Conservation (phyloP, 2,329 filamentous ascomycete genomes). For the Ceratocystis papillata region DNA sequence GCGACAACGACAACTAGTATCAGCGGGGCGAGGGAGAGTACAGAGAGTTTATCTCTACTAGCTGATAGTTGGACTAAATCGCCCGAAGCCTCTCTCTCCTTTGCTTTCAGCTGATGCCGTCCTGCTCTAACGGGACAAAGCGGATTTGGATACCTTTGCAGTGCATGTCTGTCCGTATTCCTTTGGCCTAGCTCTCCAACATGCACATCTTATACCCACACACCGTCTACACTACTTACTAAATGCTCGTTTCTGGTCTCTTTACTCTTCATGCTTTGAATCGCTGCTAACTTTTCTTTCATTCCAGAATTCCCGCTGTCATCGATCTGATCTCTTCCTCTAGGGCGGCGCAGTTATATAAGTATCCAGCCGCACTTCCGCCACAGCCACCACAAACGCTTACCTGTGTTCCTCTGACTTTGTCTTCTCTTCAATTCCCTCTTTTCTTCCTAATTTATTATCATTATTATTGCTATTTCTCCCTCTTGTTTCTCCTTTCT, state of each 20-base stretch:
- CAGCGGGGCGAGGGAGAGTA: background rate
- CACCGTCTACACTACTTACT: background rate
- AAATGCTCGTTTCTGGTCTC: background rate
- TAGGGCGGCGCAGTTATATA: background rate
- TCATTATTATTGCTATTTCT: background rate
- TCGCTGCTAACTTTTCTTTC: background rate
- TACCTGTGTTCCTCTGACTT: background rate
- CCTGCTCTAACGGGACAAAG: background rate
- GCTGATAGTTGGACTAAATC: background rate
- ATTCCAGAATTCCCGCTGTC: background rate
- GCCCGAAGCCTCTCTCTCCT: background rate
- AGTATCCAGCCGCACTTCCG: slow-evolving; percentile 1
- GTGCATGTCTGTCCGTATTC: background rate
- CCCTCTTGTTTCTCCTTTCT: slow-evolving; percentile 10
- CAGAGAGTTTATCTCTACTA: background rate
- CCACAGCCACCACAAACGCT: background rate
- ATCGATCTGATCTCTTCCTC: background rate
- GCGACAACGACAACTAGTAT: too few species aligned
- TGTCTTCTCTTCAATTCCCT: background rate
- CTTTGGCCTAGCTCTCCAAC: background rate
- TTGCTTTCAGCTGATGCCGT: slow-evolving; percentile 9
- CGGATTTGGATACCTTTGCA: background rate
- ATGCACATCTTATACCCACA: background rate
- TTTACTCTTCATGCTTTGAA: background rate
- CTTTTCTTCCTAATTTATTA: background rate